These are phyloP conservation scores for Microascus cirrosus DNA, from an alignment of 2,329 filamentous ascomycete species.

Conservation along the genomic window DNA sequence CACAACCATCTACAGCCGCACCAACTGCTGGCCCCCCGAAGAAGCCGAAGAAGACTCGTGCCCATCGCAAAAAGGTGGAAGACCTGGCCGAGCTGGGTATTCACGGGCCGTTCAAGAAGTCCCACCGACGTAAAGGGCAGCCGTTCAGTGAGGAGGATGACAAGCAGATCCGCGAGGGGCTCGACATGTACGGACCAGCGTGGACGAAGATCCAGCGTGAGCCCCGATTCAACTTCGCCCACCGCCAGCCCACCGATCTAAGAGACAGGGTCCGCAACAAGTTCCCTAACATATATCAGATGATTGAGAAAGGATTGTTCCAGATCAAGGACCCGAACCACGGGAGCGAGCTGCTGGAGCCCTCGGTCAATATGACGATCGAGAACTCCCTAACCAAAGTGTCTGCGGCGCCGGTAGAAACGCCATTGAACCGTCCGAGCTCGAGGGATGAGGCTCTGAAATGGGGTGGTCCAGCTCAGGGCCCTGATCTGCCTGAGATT, in stretches of 20 bases:
- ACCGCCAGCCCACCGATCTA: slow-evolving; percentile 50
- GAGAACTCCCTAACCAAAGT: slow-evolving; percentile 30
- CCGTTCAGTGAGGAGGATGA: slow-evolving; percentile 55
- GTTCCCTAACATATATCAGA: slow-evolving; percentile 45
- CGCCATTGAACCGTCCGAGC: slow-evolving; percentile 24
- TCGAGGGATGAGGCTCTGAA: slow-evolving; percentile 36
- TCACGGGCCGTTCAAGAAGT: slow-evolving; percentile 50
- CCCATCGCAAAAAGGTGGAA: slow-evolving; percentile 43
- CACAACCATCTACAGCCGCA: background rate
- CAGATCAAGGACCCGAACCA: slow-evolving; percentile 29
- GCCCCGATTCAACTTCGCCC: slow-evolving; percentile 43
- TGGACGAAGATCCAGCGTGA: slow-evolving; percentile 58
- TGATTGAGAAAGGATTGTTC: slow-evolving; percentile 43
- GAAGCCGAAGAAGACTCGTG: slow-evolving; percentile 37
- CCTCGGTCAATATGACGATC: slow-evolving; percentile 37
- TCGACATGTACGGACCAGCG: slow-evolving; percentile 47
- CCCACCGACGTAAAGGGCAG: slow-evolving; percentile 45
- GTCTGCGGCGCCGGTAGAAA: slow-evolving; percentile 19
- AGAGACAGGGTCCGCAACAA: slow-evolving; percentile 54
- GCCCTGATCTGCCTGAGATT: slow-evolving; percentile 17
- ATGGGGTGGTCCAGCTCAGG: slow-evolving; percentile 22
- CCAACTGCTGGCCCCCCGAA: slow-evolving; percentile 6
- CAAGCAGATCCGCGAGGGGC: slow-evolving; percentile 47
- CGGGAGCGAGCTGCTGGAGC: slow-evolving; percentile 34
- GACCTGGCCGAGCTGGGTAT: slow-evolving; percentile 49